A percentile compares a stretch with the other conserved stretches of the same genome.
phyloP scores from a whole-genome alignment of 2,329 filamentous ascomycete species.

The Leptographium lundbergii region DNA sequence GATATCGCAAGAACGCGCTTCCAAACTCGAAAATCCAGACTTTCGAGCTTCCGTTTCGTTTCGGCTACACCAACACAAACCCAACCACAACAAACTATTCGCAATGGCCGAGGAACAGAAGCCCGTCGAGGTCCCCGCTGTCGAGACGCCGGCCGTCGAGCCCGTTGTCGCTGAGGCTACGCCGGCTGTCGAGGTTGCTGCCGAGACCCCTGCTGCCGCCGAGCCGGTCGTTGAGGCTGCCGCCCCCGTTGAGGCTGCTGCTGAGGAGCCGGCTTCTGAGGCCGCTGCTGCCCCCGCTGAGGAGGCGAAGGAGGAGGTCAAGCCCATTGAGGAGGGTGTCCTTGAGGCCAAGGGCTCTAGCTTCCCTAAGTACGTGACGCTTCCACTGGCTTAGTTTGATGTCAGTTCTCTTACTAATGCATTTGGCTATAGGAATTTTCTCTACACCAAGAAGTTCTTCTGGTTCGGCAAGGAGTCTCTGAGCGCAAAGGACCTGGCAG shows the following conservation, averaged over 20 bases:
- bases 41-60: not conserved
- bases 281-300: conserved; percentile 26
- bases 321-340: conserved; percentile 60
- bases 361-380: conserved; percentile 70
- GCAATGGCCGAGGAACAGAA: conserved; percentile 66
- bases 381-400: not conserved
- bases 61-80: conserved; percentile 5
- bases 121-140: conserved; percentile 45
- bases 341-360: conserved; percentile 83
- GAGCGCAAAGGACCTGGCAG: conserved; percentile 57
- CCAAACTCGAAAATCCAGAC: conserved; percentile 1
- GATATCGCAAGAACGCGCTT: conserved; percentile 1
- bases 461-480: conserved; percentile 63
- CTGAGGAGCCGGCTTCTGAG: conserved; percentile 18
- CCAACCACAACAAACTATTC: conserved; percentile 20
- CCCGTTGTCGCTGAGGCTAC: conserved; percentile 11
- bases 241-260: conserved; percentile 16
- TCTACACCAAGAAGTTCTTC: conserved; percentile 89
- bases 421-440: conserved; percentile 53
- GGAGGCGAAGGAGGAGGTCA: conserved; percentile 30
- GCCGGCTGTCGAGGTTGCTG: conserved; percentile 14
- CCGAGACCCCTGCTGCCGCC: conserved; percentile 15
- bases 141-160: conserved; percentile 17
- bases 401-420: not conserved
- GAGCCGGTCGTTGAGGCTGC: conserved; percentile 25